These are phyloP conservation scores for Psophocarpus tetragonolobus DNA, from an alignment of 306 rosid species.

Conservation along the genomic window DNA sequence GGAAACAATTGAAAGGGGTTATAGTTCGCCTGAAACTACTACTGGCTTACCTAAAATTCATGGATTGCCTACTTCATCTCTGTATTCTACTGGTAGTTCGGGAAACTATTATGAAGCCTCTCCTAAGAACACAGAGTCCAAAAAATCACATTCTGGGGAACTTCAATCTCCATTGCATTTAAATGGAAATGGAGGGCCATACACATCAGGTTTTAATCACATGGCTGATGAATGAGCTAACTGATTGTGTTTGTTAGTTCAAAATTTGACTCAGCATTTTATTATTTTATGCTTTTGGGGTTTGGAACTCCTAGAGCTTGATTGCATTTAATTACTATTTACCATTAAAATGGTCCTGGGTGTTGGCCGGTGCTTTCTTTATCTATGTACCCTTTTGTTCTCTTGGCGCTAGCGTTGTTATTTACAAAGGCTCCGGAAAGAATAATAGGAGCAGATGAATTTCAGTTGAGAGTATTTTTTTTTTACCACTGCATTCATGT, in stretches of 20 bases:
- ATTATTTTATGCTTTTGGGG: conserved; percentile 46
- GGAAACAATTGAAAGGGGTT: conserved; percentile 84
- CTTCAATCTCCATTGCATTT: conserved; percentile 54
- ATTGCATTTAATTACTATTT: conserved; percentile 39
- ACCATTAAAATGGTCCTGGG: conserved; percentile 17
- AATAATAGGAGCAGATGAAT: conserved; percentile 29
- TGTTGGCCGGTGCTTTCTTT: conserved; percentile 30
- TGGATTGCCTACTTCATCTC: conserved; percentile 65
- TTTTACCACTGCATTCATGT: conserved; percentile 11
- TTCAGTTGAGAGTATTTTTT: neutral
- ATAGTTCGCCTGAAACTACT: conserved; percentile 60
- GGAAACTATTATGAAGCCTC: conserved; percentile 52
- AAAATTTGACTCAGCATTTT: conserved; percentile 27
- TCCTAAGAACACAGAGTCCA: conserved; percentile 55
- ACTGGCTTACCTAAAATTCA: conserved; percentile 70
- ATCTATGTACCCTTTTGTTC: conserved; percentile 8
- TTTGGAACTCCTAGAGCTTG: conserved; percentile 38
- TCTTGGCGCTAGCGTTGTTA: conserved; percentile 23
- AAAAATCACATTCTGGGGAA: conserved; percentile 68
- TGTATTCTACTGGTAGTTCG: conserved; percentile 57
- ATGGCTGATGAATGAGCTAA: conserved; percentile 42
- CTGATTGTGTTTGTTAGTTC: neutral
- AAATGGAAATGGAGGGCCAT: conserved; percentile 55
- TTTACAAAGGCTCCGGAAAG: conserved; percentile 37
- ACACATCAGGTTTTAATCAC: conserved; percentile 51